Conservation (phyloP, 23 red algal species). For the Gracilaria domingensis region DNA sequence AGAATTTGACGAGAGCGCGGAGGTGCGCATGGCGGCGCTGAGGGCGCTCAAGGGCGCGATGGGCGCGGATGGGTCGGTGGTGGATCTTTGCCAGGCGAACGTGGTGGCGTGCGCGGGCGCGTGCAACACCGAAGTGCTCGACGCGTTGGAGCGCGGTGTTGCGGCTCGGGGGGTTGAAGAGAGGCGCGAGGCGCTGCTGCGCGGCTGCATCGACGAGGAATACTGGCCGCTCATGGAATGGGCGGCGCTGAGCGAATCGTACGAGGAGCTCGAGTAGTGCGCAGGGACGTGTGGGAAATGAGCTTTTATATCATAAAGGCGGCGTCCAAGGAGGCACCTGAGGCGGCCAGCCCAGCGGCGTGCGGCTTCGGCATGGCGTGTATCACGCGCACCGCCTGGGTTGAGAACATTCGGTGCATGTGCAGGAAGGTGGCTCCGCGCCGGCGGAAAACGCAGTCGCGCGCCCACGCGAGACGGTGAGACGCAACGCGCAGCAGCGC, state of each 20-base stretch:
- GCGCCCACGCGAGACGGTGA: background rate
- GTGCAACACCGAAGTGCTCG: conserved; percentile 32
- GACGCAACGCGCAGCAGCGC: background rate
- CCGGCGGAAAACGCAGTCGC: conserved; percentile 8
- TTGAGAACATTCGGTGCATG: conserved; percentile 7
- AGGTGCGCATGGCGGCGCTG: conserved; percentile 63
- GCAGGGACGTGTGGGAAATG: background rate
- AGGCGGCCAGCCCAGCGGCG: too few species aligned
- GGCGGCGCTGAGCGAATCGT: conserved; percentile 13
- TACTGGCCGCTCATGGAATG: conserved; percentile 5
- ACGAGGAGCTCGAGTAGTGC: background rate
- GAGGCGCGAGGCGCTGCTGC: background rate
- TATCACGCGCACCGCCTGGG: background rate
- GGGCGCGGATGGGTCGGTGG: background rate
- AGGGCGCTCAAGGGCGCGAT: conserved; percentile 19
- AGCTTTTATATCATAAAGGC: background rate
- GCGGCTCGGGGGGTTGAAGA: background rate
- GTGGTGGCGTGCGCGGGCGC: conserved; percentile 39
- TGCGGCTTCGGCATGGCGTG: conserved; percentile 17
- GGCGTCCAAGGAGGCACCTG: too few species aligned
- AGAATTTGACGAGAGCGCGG: conserved; percentile 25
- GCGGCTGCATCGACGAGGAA: conserved; percentile 2
- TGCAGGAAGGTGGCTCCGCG: background rate
- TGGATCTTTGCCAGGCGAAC: background rate
- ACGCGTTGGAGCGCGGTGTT: conserved; percentile 44